Base-by-base conservation (phyloP, 1,284 basidiomycete species). In the Ceratobasidium sp. region DNA sequence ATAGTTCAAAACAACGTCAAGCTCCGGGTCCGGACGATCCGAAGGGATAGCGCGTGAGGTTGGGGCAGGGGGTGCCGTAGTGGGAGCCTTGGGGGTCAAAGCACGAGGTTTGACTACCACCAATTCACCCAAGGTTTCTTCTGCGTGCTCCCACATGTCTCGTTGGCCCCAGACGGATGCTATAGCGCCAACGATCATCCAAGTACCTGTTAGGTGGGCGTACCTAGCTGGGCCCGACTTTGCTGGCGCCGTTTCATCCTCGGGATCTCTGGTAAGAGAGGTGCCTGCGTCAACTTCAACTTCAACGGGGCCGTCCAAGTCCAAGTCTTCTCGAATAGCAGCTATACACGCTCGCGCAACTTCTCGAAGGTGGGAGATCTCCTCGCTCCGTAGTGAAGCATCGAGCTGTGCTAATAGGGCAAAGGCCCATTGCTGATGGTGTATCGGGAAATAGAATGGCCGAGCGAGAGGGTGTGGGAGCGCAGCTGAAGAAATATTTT, bases 141-240 rank as follows among this genome's bases (percentile, higher is more conserved):
- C 69, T 31, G 76, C 76, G 22, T 77, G 71, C 48, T 77, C 69
- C 76, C 76, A 77, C 54, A 77, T 65, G 41, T 77, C 76, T 22
- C 69, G 59, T 61, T 77, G 76, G n/a, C 71, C 76, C 69, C 74
- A 77, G 19, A 75, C 74, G 24, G 63, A 61, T 16, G 76, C 69
- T 29, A 77, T 65, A 1, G 71, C 74, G 4, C 54, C 76, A 49
- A 77, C 51, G 5, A 75, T 51, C 71, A 77, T 74, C 76, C 76
- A 77, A 53, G 37, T 49, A 27, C 64, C 59, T 41, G 41, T 72
- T 39, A 62, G 41, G 46, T 59, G 54, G 51, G 34, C 62, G 64
- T 65, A 74, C 73, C 41, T 61, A 51, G 54, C 66, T 66, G 48
- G 19, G 11, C 58, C 24, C 39, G 64, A n/a, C 5, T 62, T 41